Evolutionary conservation across 2,329 filamentous ascomycete species (phyloP), one percentile per base, ranked within the genome.

Genomic region (Arthrinium puccinioides): DNA sequence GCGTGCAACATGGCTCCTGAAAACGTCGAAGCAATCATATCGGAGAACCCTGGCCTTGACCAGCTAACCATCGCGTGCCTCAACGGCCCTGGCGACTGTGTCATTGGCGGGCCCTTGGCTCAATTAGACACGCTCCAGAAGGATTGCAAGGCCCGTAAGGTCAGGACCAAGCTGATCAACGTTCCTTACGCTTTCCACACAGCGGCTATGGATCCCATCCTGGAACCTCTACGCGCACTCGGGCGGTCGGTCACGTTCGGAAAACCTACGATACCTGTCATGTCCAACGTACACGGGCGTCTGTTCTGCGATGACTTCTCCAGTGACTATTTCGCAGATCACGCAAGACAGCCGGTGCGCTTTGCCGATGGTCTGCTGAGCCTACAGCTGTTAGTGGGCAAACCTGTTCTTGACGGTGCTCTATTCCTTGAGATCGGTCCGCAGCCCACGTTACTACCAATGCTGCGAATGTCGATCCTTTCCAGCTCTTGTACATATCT

Each of bases 41-140:
- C 36, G 16, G 18, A 20, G 14, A 18, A 32, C 15, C 9, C 24
- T 10, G 15, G 14, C 30, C 34, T 40, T 25, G 5, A n/a, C 20
- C 18, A 29, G 18, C 21, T 41, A 8, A 32, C 21, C 8, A 41
- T 48, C 16, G 32, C 42, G 14, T 48, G 46, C 15, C 19, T 32
- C 15, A 48, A 48, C 23, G 30, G 44, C 15, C 26, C 19, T 9
- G 34, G 28, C 2, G 42, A 48, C 19, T 44, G 37, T 23, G 46
- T 48, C 5, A 18, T 48, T 10, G 42, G 40, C 9, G 46, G 46
- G 5, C 42, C 37, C 8, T 18, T 44, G 8, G 14, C 21, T 7
- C 33, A 42, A 27, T 21, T 44, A 8, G 29, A 38, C 14, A 11
- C 18, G 11, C 27, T 44, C 24, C 38, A 39, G 19, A 31, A 38